These are phyloP conservation scores for Bonia amplexicaulis DNA, from an alignment of 176 grass and related monocot genomes.

Conservation along the genomic window DNA sequence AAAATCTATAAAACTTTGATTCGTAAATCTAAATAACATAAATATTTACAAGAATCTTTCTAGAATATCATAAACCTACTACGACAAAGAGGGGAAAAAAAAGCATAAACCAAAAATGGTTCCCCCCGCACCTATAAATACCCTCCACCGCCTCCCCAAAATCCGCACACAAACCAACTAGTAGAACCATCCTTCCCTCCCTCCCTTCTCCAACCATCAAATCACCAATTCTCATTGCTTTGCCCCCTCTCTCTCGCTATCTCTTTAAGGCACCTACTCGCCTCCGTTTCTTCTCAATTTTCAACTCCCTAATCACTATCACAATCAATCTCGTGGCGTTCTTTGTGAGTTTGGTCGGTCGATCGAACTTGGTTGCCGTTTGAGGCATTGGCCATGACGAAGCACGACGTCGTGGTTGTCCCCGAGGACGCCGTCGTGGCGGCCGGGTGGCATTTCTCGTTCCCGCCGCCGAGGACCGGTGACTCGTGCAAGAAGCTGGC, in stretches of 20 bases:
- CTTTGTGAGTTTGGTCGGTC: neutral
- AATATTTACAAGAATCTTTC: too few species aligned
- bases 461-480: slow-evolving; percentile 34
- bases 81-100: too few species aligned
- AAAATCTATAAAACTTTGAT: too few species aligned
- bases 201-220: neutral
- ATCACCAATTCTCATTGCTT: neutral
- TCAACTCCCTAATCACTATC: neutral
- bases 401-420: slow-evolving; percentile 26
- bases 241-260: neutral
- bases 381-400: slow-evolving; percentile 30
- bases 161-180: neutral
- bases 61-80: too few species aligned
- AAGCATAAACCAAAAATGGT: too few species aligned
- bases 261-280: neutral
- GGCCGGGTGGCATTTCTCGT: slow-evolving; percentile 36
- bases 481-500: slow-evolving; percentile 41
- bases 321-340: neutral
- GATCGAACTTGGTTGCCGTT: neutral
- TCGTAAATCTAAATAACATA: too few species aligned
- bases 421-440: slow-evolving; percentile 28
- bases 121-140: slow-evolving; percentile 35
- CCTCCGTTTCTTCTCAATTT: neutral
- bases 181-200: neutral
- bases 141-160: neutral